These are phyloP conservation scores for Pestalotiopsis sp. DNA, from an alignment of 2,329 filamentous ascomycete genomes.

Conservation along the genomic window DNA sequence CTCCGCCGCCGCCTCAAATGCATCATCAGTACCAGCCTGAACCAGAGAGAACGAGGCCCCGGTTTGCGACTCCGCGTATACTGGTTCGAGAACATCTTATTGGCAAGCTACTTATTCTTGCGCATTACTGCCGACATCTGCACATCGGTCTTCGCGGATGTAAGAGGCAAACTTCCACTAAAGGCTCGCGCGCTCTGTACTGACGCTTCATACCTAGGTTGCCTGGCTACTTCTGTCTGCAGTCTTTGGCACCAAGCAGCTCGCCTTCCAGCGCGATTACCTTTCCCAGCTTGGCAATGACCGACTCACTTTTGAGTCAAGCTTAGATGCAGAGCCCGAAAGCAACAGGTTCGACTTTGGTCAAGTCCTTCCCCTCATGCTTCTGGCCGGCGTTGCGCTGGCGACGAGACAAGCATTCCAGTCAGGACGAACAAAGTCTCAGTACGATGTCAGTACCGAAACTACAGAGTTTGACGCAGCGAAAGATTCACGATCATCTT, in stretches of 20 bases:
- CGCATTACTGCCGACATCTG: slow-evolving; percentile 5
- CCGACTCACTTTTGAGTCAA: background rate
- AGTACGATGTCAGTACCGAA: background rate
- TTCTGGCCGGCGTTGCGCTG: background rate
- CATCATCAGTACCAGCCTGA: background rate
- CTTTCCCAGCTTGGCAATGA: background rate
- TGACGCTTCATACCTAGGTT: background rate
- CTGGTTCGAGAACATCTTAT: slow-evolving; percentile 3
- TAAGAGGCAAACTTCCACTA: background rate
- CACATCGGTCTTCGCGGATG: slow-evolving; percentile 9
- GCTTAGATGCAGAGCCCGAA: background rate
- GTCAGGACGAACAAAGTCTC: background rate
- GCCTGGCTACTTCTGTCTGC: slow-evolving; percentile 8
- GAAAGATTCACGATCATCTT: background rate
- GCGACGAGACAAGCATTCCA: slow-evolving; percentile 5
- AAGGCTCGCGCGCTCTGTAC: background rate
- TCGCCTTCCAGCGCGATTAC: background rate
- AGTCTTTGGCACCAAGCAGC: slow-evolving; percentile 9
- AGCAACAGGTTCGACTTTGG: slow-evolving; percentile 7
- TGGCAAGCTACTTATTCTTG: slow-evolving; percentile 10
- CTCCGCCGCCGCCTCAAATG: background rate
- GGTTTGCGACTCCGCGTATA: background rate
- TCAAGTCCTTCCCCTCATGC: slow-evolving; percentile 6
- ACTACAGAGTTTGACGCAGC: background rate
- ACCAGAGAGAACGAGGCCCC: background rate